These are phyloP conservation scores for Abrus precatorius DNA, from an alignment of 306 rosid species.

Conservation along the genomic window DNA sequence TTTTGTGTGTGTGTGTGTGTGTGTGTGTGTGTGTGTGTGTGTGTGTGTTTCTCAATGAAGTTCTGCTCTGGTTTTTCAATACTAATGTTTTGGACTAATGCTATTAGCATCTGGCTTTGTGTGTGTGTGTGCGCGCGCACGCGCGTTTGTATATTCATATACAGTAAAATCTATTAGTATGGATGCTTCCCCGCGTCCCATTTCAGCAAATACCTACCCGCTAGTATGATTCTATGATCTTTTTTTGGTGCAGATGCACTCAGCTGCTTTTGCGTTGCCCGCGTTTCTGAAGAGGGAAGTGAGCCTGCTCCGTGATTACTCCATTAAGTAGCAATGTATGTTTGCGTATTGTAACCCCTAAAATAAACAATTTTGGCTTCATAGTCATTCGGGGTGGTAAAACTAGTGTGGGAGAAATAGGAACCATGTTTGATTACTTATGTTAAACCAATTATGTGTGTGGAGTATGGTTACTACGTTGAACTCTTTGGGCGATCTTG, in stretches of 20 bases:
- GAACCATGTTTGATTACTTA: constrained; percentile 34
- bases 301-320: constrained; percentile 48
- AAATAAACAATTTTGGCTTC: constrained; percentile 31
- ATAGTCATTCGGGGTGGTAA: constrained; percentile 24
- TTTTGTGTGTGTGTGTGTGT: background rate
- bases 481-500: background rate
- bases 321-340: constrained; percentile 9
- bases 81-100: background rate
- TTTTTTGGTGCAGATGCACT: constrained; percentile 72
- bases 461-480: constrained; percentile 31
- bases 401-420: constrained; percentile 35
- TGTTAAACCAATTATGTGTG: constrained; percentile 29
- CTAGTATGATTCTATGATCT: background rate
- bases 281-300: constrained; percentile 78
- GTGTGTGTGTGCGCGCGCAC: too few species aligned
- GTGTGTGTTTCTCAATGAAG: background rate
- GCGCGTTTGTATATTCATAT: background rate
- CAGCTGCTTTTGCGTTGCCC: constrained; percentile 92
- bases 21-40: too few species aligned
- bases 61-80: background rate
- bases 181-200: background rate
- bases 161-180: background rate
- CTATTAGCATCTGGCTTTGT: too few species aligned
- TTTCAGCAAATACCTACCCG: background rate
- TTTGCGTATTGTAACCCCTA: background rate